Base-by-base conservation (phyloP, 768 basidiomycete species). In the Leccinum aurantiacum region DNA sequence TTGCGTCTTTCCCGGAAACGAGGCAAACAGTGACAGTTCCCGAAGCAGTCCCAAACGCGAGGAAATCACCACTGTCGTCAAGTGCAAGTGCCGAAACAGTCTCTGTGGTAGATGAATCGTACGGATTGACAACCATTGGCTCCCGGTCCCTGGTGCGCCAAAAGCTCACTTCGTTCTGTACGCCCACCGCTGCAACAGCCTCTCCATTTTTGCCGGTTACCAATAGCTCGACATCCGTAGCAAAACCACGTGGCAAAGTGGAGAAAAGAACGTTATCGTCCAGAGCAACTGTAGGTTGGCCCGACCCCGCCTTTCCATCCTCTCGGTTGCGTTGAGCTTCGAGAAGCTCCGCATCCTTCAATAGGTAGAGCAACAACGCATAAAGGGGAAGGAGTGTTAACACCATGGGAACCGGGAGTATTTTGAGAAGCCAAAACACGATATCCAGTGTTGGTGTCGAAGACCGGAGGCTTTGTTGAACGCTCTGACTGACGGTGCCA, bases 321-420 rank as follows among this genome's bases (percentile, higher is more conserved):
- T 77, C 77, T 33, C 84, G 81, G 68, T 89, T 81, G 44, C 88
- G 81, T 67, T 95, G 93, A 3, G 91, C 90, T 67, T 95, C 95
- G 37, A 97, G 80, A 1, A 95, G 83, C 60, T 99, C 95, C 0
- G 93, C 86, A 64, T 96, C 89, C 76, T 95, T 96, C 61, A 98
- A 78, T 2, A 99, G 80, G 70, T 95, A 95, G 10, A 93, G 79
- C 8, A 96, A 78, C 11, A 98, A 75, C 8, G 83, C 80, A 71
- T 90, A 98, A 10, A 98, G 79, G 4, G 82, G 73, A 25, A 81
- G 75, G 7, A 89, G 91, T 0, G 95, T 96, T 6, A 80, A 79
- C 8, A 85, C 82, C 69, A 97, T 95, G 0, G 96, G 96, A 1
- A 95, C 73, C 2, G 93, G 77, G 72, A 98, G 85, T 62, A 95